phyloP scores from a whole-genome alignment of 192 early-diverging fungal genomes.

The Chytriomyces hyalinus region DNA sequence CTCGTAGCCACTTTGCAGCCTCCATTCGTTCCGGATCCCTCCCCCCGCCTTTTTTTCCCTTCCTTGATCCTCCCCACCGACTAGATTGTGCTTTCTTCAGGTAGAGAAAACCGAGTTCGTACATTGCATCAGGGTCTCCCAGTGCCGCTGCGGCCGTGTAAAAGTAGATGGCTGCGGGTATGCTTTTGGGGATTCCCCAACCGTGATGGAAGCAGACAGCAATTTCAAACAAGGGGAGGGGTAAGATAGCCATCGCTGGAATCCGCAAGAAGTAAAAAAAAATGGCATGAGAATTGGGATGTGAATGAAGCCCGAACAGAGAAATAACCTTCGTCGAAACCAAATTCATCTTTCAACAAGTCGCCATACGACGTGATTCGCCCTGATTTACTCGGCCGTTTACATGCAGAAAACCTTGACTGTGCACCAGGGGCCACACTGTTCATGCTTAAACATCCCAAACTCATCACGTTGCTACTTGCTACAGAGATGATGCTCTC shows the following conservation, averaged over 20 bases:
- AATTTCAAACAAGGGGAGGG: slow-evolving; percentile 43
- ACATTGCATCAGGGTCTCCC: slow-evolving; percentile 41
- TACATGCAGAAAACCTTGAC: background rate
- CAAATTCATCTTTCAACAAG: background rate
- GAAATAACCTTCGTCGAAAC: background rate
- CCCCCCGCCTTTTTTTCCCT: too few relatives aligned
- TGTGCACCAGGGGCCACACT: too few relatives aligned
- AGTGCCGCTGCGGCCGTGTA: slow-evolving; percentile 38
- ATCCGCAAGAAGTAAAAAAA: background rate
- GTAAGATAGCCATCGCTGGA: slow-evolving; percentile 33
- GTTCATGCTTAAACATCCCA: too few relatives aligned
- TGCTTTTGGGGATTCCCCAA: slow-evolving; percentile 40
- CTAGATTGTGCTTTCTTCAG: slow-evolving; percentile 9
- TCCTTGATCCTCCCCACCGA: slow-evolving; percentile 19
- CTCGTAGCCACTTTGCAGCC: slow-evolving; percentile 44
- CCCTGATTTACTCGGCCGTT: background rate
- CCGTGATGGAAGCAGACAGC: slow-evolving; percentile 41
- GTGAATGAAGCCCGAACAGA: background rate
- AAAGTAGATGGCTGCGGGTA: slow-evolving; percentile 38
- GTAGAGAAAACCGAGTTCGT: slow-evolving; percentile 27
- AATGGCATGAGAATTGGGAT: background rate
- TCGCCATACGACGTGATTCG: background rate
- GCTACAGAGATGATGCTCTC: too few relatives aligned
- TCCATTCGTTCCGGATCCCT: background rate
- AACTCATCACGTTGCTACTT: too few relatives aligned